Percentiles rank a stretch among this genome's conserved stretches.
Evolutionary conservation across 2,329 filamentous ascomycete genomes (phyloP).

Genomic region (Rhinocladiella similis): DNA sequence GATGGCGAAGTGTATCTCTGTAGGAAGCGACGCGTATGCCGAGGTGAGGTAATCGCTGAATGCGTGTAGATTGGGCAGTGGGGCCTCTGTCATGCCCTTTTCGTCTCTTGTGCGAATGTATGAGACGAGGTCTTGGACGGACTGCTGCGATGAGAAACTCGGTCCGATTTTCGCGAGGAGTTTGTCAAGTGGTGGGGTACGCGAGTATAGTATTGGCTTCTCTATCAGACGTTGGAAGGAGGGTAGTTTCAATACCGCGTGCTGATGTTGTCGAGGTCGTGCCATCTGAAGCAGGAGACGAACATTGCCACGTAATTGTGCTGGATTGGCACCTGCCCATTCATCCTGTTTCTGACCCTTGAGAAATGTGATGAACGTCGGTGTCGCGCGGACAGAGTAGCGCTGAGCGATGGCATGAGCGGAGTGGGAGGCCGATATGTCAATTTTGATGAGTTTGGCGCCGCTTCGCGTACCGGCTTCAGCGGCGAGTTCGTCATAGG

Average conservation of each 20-base stretch:
- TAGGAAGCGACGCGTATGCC: constrained; percentile 57
- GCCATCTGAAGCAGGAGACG: constrained; percentile 73
- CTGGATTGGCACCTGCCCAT: constrained; percentile 76
- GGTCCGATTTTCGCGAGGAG: constrained; percentile 74
- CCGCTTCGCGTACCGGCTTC: constrained; percentile 55
- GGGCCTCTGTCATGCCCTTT: constrained; percentile 58
- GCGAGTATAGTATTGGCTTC: constrained; percentile 72
- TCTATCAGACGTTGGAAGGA: constrained; percentile 64
- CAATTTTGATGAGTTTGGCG: constrained; percentile 77
- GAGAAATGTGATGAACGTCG: constrained; percentile 85
- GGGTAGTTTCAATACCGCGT: constrained; percentile 69
- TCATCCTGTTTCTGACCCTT: constrained; percentile 72
- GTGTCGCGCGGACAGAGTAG: constrained; percentile 73
- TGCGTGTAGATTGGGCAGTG: constrained; percentile 67
- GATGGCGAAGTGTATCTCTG: constrained; percentile 71
- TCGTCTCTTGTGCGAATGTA: constrained; percentile 66
- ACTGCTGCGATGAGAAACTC: constrained; percentile 54
- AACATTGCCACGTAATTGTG: constrained; percentile 69
- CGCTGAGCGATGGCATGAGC: constrained; percentile 64
- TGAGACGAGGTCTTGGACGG: constrained; percentile 63
- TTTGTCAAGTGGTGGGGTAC: constrained; percentile 80
- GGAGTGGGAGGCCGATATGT: constrained; percentile 58
- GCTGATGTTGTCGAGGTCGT: constrained; percentile 68
- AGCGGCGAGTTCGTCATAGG: constrained; percentile 76
- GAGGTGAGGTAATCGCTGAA: constrained; percentile 64